These are phyloP conservation scores for Pythium aristosporum DNA, from an alignment of 352 stramenopile species.

Conservation along the genomic window DNA sequence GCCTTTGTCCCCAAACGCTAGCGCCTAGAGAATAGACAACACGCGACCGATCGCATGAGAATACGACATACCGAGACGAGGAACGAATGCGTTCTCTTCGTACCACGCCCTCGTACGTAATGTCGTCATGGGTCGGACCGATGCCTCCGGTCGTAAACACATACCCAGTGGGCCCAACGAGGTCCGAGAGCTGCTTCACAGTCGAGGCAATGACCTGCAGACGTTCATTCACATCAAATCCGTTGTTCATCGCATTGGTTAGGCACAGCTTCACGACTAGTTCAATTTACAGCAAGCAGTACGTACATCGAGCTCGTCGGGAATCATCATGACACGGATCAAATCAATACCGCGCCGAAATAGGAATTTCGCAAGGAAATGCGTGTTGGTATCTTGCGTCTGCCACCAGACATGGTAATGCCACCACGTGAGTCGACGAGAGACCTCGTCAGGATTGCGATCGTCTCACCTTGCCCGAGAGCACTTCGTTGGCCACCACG, in stretches of 20 bases:
- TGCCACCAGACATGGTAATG: constrained; percentile 18
- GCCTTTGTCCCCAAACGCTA: constrained; percentile 54
- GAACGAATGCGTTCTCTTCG: neutral
- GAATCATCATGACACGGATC: constrained; percentile 73
- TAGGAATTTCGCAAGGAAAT: constrained; percentile 56
- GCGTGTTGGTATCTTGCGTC: constrained; percentile 85
- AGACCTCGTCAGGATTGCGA: neutral
- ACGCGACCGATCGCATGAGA: neutral
- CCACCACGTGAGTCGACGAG: neutral
- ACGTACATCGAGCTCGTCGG: constrained; percentile 69
- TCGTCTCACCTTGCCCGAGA: constrained; percentile 72
- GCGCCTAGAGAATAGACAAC: constrained; percentile 2
- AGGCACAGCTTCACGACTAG: neutral
- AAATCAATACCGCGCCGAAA: constrained; percentile 79
- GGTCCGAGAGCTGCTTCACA: constrained; percentile 70
- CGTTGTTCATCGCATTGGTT: neutral
- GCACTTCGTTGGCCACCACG: constrained; percentile 84
- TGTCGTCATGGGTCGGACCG: constrained; percentile 84
- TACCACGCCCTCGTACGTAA: constrained; percentile 87
- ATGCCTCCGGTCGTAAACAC: constrained; percentile 86
- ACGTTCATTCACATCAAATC: neutral
- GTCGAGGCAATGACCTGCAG: constrained; percentile 64
- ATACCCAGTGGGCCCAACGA: constrained; percentile 73
- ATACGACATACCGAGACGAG: neutral
- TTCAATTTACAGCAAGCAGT: neutral